Base-by-base conservation (phyloP, 2,329 filamentous ascomycete species). In the Fusarium brachygibbosum region DNA sequence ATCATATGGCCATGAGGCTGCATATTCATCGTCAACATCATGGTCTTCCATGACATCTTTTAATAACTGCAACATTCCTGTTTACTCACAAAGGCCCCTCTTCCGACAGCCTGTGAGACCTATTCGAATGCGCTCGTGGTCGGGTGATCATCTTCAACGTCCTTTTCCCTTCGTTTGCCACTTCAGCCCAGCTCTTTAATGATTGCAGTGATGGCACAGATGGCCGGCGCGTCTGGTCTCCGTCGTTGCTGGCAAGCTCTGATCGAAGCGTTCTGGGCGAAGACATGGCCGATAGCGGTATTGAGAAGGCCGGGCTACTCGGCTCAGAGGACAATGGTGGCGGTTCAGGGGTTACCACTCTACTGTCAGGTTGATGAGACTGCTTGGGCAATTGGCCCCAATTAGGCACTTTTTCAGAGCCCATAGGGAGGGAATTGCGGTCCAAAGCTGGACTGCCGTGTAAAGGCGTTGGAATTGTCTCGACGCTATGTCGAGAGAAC, bases 121-220 rank as follows among this genome's bases (percentile, higher is more conserved):
- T 66, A n/a, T 60, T 74, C 10, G 63, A 69, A 25, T 58, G 46
- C 16, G 72, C 66, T 12, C 66, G 63, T n/a, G 72, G 68, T 56
- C 70, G 60, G 41, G 50, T 45, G 4, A 46, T 42, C 61, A 61
- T 49, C 11, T 61, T 61, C 21, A 67, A 16, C 1, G 48, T 61
- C 32, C 23, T 66, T 55, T 71, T 71, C 4, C 74, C 73, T n/a
- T 72, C 64, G 16, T 71, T 74, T 14, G 78, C 80, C 6, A 82
- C 78, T 61, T 82, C 81, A 12, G 81, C 81, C 81, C 80, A 82
- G 55, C 80, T 82, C 73, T 77, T 78, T 41, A 74, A 69, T 13
- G 78, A 70, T 23, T 77, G 79, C 31, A 82, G 58, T 6, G 79
- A 72, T 13, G 80, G 79, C 8, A 78, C 68, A 29, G 51, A 58